Percentiles rank a stretch among this genome's conserved stretches.
phyloP scores from a whole-genome alignment of 1,284 basidiomycete species.

The Cryptococcus maquisensis region DNA sequence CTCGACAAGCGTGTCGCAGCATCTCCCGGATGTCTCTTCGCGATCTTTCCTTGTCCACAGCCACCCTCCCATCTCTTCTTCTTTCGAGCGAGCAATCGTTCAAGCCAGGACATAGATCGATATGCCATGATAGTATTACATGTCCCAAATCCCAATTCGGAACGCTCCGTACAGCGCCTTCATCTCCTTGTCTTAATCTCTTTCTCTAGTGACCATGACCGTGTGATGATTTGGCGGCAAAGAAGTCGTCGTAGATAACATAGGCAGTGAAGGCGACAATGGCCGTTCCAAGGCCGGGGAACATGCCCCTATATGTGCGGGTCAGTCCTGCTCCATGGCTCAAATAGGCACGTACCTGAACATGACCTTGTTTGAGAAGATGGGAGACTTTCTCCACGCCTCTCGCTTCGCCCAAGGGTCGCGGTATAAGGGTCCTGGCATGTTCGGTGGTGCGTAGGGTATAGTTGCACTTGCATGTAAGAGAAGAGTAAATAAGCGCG shows the following conservation, averaged over 20 bases:
- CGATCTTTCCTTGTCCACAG: too few species aligned
- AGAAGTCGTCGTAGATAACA: constrained; percentile 69
- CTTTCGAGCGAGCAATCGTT: too few species aligned
- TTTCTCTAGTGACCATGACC: constrained; percentile 5
- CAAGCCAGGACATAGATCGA: too few species aligned
- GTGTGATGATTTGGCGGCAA: constrained; percentile 33
- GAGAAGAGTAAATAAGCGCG: not conserved
- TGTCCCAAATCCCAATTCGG: too few species aligned
- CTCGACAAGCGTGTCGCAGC: too few species aligned
- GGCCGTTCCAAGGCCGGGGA: constrained; percentile 89
- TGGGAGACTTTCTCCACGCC: constrained; percentile 83
- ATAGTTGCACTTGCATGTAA: not conserved
- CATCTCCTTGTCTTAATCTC: too few species aligned
- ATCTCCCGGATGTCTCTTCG: too few species aligned
- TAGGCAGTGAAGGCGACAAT: constrained; percentile 85
- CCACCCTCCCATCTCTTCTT: too few species aligned
- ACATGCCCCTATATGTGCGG: constrained; percentile 60
- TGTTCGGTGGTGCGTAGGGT: constrained; percentile 9
- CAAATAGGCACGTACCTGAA: constrained; percentile 50
- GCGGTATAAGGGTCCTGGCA: constrained; percentile 64
- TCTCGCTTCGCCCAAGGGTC: constrained; percentile 93
- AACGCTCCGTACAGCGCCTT: too few species aligned
- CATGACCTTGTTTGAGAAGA: constrained; percentile 80
- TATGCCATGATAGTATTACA: too few species aligned
- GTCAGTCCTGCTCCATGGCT: not conserved